These are phyloP conservation scores for Eucalyptus regnans DNA, from an alignment of 345 rosid species.

Conservation along the genomic window DNA sequence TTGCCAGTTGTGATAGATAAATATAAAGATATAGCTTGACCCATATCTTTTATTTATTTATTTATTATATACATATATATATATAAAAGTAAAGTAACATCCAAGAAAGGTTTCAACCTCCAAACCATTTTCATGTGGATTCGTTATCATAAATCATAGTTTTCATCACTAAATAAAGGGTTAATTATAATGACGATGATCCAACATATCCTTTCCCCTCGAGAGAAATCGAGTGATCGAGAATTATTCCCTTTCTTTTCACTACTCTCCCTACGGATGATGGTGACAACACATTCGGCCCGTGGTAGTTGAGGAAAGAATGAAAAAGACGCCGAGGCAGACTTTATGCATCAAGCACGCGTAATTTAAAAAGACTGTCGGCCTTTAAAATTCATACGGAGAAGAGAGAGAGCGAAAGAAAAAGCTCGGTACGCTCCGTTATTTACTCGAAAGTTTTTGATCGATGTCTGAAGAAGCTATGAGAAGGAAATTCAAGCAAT, in stretches of 20 bases:
- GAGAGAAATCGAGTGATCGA: not conserved
- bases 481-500: not conserved
- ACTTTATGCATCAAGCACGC: not conserved
- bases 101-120: not conserved
- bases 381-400: not conserved
- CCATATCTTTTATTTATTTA: not conserved
- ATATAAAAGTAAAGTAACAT: not conserved
- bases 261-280: accelerated
- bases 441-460: accelerated
- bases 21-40: not conserved
- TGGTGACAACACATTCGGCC: accelerated
- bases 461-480: not conserved
- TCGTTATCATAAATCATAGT: not conserved
- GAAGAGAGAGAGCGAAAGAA: not conserved
- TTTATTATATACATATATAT: not conserved
- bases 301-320: not conserved
- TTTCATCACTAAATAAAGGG: not conserved
- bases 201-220: not conserved
- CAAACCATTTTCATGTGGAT: not conserved
- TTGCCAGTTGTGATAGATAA: not conserved
- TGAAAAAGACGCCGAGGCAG: no score
- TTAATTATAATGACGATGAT: not conserved
- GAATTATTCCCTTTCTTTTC: not conserved
- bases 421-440: accelerated
- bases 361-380: accelerated